Base-by-base conservation (phyloP, 2,329 filamentous ascomycete genomes). In the Penicillium hordei region DNA sequence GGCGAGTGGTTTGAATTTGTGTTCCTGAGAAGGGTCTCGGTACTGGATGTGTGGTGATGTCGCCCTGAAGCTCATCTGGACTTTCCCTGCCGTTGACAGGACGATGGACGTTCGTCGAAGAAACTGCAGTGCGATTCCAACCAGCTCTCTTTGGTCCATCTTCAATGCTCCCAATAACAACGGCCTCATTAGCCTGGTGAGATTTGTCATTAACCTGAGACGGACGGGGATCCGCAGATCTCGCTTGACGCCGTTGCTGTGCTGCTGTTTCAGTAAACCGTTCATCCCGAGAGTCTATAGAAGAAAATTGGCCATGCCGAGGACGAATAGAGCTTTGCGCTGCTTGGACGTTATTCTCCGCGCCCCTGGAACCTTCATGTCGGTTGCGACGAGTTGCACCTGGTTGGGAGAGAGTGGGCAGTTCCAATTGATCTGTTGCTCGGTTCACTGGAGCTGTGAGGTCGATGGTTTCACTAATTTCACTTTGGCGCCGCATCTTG, bases 51-150 rank as follows among this genome's bases (percentile, higher is more conserved):
- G 70, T 70, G 5, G 74, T 75, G 39, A 64, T 70, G 10, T 66
- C 73, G 12, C 74, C 75, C 55, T 78, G 75, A 2, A 78, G 58
- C 55, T 73, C 75, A 65, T 78, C 75, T 5, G 74, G 66, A 54
- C 75, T 78, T 39, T 77, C 75, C 39, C 68, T 64, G n/a, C 53
- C 48, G 25, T 60, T 63, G 19, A 54, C 57, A 36, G 25, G 15
- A 19, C 46, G 61, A 33, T 36, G 52, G 8, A 57, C 39, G 2
- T 31, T 54, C 48, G 61, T 53, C 4, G 42, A 52, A 17, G 40
- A 23, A 31, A 48, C 39, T 42, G 52, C 25, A 46, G 19, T 19
- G 10, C 21, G 44, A 3, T 40, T 34, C 12, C n/a, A 21, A 10
- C 23, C 36, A 12, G n/a, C 7, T 23, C 21, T 42, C 33, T 42